Evolutionary conservation across 1,139 yeast species (phyloP), one percentile per base, ranked within the genome.

Genomic region (Pichia sp.): DNA sequence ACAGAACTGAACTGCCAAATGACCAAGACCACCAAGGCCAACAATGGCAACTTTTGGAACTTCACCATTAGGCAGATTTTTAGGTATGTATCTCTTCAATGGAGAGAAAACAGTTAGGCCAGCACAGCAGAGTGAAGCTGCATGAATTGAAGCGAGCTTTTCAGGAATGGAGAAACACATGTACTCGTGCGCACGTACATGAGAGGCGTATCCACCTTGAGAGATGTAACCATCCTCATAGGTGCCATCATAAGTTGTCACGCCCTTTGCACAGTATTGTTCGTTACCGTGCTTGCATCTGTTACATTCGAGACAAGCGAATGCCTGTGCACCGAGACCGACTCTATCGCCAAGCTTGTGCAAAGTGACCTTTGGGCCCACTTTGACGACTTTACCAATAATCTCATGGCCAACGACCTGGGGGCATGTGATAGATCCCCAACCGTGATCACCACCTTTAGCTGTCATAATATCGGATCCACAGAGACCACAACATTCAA

Each of bases 71-170:
- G 55, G 49, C 16, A 49, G 38, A 27, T 33, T 33, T 30, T 43
- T 36, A 34, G 56, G 55, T 30, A 51, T 51, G 42, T 66, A 67
- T 40, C 69, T 67, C 42, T 44, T 60, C 41, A 77, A 54, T 26
- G 84, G 84, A 6, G 76, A 64, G 56, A 62, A 76, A 4, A 69
- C 76, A 13, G 84, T 77, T 48, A 75, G 60, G 40, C 85, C 85
- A 30, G 77, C 84, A 59, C 84, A 77, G 63, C 77, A 63, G 49
- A 77, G 61, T 7, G 83, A 80, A 18, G 80, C 82, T 29, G 77
- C 83, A 35, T 59, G 56, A 32, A 60, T 58, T 13, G 70, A 57
- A 28, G 63, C 60, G 45, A 76, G 53, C 24, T 47, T 59, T 9
- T 74, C 77, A 15, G 85, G 84, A 41, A 77, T 68, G 19, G 68